phyloP scores from a whole-genome alignment of 2,329 filamentous ascomycete genomes.

The Diaporthe sp. region DNA sequence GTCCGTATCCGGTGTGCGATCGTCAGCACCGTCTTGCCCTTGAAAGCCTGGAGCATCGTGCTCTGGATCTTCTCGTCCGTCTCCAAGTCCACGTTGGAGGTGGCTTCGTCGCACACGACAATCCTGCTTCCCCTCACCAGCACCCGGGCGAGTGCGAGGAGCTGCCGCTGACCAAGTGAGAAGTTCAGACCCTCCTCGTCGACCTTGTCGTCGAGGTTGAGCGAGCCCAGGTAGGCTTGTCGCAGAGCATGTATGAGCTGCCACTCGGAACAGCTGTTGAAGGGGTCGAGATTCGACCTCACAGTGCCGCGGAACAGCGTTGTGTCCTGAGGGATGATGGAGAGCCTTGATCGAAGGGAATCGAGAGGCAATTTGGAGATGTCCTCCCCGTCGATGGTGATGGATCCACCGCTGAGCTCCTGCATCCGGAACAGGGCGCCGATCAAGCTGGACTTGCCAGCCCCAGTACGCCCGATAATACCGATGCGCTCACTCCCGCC shows the following conservation, averaged over 20 bases:
- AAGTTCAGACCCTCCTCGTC: slow-evolving; percentile 78
- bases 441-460: slow-evolving; percentile 88
- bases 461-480: slow-evolving; percentile 84
- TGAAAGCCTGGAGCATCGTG: slow-evolving; percentile 67
- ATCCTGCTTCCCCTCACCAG: slow-evolving; percentile 79
- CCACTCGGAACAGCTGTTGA: slow-evolving; percentile 18
- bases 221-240: background rate
- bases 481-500: slow-evolving; percentile 29
- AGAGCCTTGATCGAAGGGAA: slow-evolving; percentile 80
- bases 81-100: slow-evolving; percentile 79
- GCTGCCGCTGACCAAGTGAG: slow-evolving; percentile 76
- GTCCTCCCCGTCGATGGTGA: slow-evolving; percentile 75
- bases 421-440: slow-evolving; percentile 83
- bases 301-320: slow-evolving; percentile 76
- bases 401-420: slow-evolving; percentile 72
- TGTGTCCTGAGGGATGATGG: slow-evolving; percentile 88
- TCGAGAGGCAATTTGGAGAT: slow-evolving; percentile 81
- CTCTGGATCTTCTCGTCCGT: slow-evolving; percentile 82
- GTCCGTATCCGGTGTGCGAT: slow-evolving; percentile 59
- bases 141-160: slow-evolving; percentile 78
- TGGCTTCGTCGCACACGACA: slow-evolving; percentile 83
- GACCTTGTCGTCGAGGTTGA: slow-evolving; percentile 69
- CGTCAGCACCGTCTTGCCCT: slow-evolving; percentile 18
- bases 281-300: slow-evolving; percentile 21
- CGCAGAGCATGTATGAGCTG: slow-evolving; percentile 19